A percentile compares a stretch with the other conserved stretches of the same genome.
Conservation (phyloP, 225 moss, liverwort and hornwort genomes). For the Thuidium tamariscinum region DNA sequence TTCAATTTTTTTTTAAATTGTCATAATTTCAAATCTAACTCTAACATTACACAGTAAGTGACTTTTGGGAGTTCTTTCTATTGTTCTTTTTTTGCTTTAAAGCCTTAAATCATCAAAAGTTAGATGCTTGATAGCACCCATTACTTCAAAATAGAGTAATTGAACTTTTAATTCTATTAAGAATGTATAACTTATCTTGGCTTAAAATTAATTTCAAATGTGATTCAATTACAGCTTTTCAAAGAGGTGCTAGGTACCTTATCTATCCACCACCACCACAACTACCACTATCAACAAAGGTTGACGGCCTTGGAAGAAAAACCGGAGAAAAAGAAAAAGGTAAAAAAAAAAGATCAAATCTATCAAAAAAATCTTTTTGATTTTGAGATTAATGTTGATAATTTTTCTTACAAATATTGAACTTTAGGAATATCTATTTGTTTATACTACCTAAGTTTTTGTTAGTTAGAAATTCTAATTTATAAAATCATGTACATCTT, state of each 20-base stretch:
- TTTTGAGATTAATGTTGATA: rapidly evolving
- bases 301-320: rapidly evolving
- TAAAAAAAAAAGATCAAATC: not conserved
- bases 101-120: rapidly evolving
- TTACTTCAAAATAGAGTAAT: rapidly evolving
- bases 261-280: not conserved
- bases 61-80: too few species aligned
- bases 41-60: too few species aligned
- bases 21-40: too few species aligned
- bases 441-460: too few species aligned
- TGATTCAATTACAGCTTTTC: not conserved
- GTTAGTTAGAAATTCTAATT: rapidly evolving
- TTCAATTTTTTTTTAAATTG: too few species aligned
- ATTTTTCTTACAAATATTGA: not conserved
- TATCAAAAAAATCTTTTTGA: not conserved
- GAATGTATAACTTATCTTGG: rapidly evolving
- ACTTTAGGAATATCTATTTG: too few species aligned
- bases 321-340: not conserved
- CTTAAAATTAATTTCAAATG: not conserved
- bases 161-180: rapidly evolving
- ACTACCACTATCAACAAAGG: not conserved
- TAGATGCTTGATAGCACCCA: not conserved
- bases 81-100: not conserved
- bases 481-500: rapidly evolving
- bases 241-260: not conserved